Conservation (phyloP, 192 early-diverging fungal species). For the Backusella macrospora region DNA sequence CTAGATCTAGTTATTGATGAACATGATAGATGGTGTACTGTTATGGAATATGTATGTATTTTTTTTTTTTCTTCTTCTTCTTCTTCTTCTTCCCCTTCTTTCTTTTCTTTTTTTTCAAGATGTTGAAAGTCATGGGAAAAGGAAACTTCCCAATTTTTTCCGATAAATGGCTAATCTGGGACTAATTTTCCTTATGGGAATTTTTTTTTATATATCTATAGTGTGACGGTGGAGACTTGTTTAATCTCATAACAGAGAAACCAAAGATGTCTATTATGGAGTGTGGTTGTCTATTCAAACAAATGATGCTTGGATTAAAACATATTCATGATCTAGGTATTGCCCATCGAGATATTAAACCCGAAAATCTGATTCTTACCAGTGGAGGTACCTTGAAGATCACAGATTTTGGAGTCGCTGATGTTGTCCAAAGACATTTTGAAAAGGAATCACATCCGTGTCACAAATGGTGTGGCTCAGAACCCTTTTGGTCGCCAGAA, state of each 20-base stretch:
- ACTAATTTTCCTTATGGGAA: too few species aligned
- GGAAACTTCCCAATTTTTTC: not conserved
- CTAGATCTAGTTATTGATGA: slow-evolving; percentile 97
- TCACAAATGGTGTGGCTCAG: slow-evolving; percentile 90
- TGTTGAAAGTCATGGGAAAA: not conserved
- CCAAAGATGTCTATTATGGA: slow-evolving; percentile 79
- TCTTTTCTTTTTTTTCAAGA: too few species aligned
- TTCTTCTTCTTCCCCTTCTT: too few species aligned
- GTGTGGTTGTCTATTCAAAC: slow-evolving; percentile 92
- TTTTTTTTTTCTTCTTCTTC: slow-evolving; percentile 3
- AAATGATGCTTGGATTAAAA: slow-evolving; percentile 85
- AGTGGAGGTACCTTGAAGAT: slow-evolving; percentile 88
- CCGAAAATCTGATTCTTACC: slow-evolving; percentile 90
- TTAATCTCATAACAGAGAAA: slow-evolving; percentile 73
- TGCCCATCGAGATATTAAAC: slow-evolving; percentile 87
- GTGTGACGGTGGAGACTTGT: slow-evolving; percentile 93
- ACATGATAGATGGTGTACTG: slow-evolving; percentile 78
- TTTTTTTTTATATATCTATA: slow-evolving; percentile 52
- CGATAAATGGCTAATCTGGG: slow-evolving; percentile 4
- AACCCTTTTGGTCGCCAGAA: slow-evolving; percentile 97
- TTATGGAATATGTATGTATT: slow-evolving; percentile 63
- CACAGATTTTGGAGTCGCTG: slow-evolving; percentile 97
- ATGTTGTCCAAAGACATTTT: slow-evolving; percentile 89
- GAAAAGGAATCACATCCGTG: slow-evolving; percentile 76
- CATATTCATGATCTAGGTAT: slow-evolving; percentile 95